Conservation (phyloP, 352 stramenopile genomes). For the Pythium dissotocum region DNA sequence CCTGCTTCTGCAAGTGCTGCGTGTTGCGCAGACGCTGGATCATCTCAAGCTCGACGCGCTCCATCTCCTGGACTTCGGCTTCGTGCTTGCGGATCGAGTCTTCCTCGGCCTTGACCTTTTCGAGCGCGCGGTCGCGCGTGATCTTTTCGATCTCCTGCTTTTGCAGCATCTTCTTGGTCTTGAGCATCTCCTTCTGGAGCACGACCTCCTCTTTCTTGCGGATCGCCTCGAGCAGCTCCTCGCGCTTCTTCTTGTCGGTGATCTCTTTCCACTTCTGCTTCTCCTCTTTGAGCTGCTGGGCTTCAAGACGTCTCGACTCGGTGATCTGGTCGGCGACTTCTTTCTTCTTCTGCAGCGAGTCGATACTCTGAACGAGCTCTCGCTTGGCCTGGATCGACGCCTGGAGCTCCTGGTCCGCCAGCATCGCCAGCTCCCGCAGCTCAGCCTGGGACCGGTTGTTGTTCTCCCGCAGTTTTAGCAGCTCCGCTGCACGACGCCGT, state of each 20-base stretch:
- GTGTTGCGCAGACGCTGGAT: slow-evolving; percentile 83
- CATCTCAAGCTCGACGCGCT: slow-evolving; percentile 75
- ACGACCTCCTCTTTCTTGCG: slow-evolving; percentile 71
- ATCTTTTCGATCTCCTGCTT: slow-evolving; percentile 75
- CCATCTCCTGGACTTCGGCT: slow-evolving; percentile 78
- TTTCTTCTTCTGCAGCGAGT: slow-evolving; percentile 83
- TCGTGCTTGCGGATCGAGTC: slow-evolving; percentile 59
- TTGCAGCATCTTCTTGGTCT: slow-evolving; percentile 64
- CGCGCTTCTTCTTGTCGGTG: slow-evolving; percentile 63
- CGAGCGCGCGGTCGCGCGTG: slow-evolving; percentile 57
- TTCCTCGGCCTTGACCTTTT: slow-evolving; percentile 69
- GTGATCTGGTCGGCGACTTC: slow-evolving; percentile 70
- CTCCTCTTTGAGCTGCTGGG: slow-evolving; percentile 78
- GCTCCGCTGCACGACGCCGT: slow-evolving; percentile 62
- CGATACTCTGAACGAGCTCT: slow-evolving; percentile 74
- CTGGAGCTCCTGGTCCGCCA: slow-evolving; percentile 66
- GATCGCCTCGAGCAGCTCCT: slow-evolving; percentile 65
- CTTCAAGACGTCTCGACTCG: slow-evolving; percentile 60
- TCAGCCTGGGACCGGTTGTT: slow-evolving; percentile 65
- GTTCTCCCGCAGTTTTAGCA: slow-evolving; percentile 67
- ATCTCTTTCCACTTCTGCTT: slow-evolving; percentile 79
- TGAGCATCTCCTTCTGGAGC: slow-evolving; percentile 66
- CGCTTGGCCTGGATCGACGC: slow-evolving; percentile 70
- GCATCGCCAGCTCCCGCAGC: slow-evolving; percentile 55
- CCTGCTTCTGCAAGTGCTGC: slow-evolving; percentile 84